phyloP scores from a whole-genome alignment of 2,329 filamentous ascomycete genomes.

The Microcera coccophila region DNA sequence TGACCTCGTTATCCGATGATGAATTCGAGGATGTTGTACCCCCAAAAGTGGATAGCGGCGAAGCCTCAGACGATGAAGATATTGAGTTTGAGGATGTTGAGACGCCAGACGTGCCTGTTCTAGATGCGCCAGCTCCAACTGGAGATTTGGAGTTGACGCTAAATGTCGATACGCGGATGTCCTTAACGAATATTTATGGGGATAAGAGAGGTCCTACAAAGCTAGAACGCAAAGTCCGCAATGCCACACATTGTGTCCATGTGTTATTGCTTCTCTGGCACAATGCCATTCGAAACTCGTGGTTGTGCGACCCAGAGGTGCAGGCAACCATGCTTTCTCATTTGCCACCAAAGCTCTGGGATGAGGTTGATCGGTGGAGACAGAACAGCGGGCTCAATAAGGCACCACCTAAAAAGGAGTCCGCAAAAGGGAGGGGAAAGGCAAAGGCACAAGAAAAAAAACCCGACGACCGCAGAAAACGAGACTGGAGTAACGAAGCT shows the following conservation, averaged over 20 bases:
- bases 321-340: slow-evolving; percentile 74
- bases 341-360: slow-evolving; percentile 62
- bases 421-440: slow-evolving; percentile 28
- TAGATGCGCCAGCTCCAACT: slow-evolving; percentile 47
- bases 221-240: slow-evolving; percentile 72
- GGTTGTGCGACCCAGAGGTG: slow-evolving; percentile 72
- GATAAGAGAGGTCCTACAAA: slow-evolving; percentile 83
- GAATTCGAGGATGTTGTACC: slow-evolving; percentile 50
- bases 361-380: slow-evolving; percentile 71
- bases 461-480: slow-evolving; percentile 31
- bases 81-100: slow-evolving; percentile 61
- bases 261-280: slow-evolving; percentile 86
- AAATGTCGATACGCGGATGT: slow-evolving; percentile 54
- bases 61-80: slow-evolving; percentile 36
- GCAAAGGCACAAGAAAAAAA: slow-evolving; percentile 39
- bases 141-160: slow-evolving; percentile 74
- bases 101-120: slow-evolving; percentile 54
- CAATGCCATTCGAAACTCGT: slow-evolving; percentile 79
- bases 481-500: slow-evolving; percentile 70
- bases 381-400: slow-evolving; percentile 61
- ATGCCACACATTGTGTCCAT: slow-evolving; percentile 80
- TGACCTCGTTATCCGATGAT: slow-evolving; percentile 53
- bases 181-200: slow-evolving; percentile 57
- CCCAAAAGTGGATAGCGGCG: slow-evolving; percentile 39
- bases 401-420: slow-evolving; percentile 27